Percentiles rank a stretch among this genome's conserved stretches.
Conservation (phyloP, 1,284 basidiomycete species). For the Mycena sp. region DNA sequence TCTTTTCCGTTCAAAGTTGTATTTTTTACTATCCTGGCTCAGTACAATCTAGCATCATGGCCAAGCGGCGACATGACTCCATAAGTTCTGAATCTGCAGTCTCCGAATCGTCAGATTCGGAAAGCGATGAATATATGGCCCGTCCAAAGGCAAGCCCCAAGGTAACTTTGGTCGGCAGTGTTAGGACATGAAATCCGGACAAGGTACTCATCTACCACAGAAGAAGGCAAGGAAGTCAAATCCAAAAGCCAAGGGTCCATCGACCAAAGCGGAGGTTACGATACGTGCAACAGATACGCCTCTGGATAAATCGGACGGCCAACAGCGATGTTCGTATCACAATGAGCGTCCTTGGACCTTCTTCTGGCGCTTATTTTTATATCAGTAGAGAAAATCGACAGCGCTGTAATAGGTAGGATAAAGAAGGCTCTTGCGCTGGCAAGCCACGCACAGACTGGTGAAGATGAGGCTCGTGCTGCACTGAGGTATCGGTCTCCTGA, state of each 20-base stretch:
- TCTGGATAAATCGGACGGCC: conserved; percentile 7
- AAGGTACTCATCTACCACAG: background rate
- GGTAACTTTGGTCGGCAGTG: too few relatives aligned
- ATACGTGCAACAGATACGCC: conserved; percentile 22
- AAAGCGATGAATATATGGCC: conserved; percentile 9
- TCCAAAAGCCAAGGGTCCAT: conserved; percentile 6
- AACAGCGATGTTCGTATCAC: conserved; percentile 19
- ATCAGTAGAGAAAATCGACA: conserved; percentile 21
- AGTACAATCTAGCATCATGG: background rate
- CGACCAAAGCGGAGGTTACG: conserved; percentile 27
- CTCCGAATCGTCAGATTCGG: conserved; percentile 3
- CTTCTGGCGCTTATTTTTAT: background rate
- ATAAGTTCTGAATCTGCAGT: background rate
- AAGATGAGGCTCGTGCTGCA: conserved; percentile 28
- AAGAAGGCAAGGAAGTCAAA: conserved; percentile 2
- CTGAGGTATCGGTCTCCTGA: conserved; percentile 5
- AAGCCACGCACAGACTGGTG: conserved; percentile 21
- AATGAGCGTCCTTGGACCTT: background rate
- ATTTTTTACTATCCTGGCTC: too few relatives aligned
- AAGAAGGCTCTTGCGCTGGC: conserved; percentile 29
- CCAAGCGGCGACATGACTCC: background rate
- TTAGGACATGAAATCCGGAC: background rate
- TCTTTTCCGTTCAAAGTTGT: too few relatives aligned
- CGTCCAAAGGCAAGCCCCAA: conserved; percentile 7
- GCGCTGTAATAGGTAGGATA: conserved; percentile 24